Evolutionary conservation across 805 yeast genomes (phyloP).

Genomic region (Pichia nanzhaoensis): DNA sequence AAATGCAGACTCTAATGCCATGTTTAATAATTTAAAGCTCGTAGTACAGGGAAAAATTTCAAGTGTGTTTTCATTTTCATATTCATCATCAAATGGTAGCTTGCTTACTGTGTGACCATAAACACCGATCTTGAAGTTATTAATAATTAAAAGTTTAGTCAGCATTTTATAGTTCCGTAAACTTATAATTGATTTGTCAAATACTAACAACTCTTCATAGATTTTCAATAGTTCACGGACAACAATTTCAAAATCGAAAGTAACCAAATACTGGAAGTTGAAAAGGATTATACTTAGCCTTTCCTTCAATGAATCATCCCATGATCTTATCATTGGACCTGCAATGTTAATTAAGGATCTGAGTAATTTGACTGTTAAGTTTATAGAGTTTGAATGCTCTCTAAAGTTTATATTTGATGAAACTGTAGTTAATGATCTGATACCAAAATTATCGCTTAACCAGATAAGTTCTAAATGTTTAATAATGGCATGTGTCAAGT

Average conservation of each 20-base stretch:
- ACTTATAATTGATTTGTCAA: slow-evolving; percentile 35
- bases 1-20: slow-evolving; percentile 25
- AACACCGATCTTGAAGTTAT: slow-evolving; percentile 31
- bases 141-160: slow-evolving; percentile 28
- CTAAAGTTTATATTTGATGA: slow-evolving; percentile 45
- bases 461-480: slow-evolving; percentile 34
- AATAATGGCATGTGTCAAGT: slow-evolving; percentile 39
- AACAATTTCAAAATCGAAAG: slow-evolving; percentile 28
- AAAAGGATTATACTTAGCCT: slow-evolving; percentile 33
- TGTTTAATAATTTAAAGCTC: slow-evolving; percentile 22
- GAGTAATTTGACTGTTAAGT: slow-evolving; percentile 37
- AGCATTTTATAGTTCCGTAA: slow-evolving; percentile 25
- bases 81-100: slow-evolving; percentile 22
- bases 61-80: slow-evolving; percentile 18
- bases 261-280: slow-evolving; percentile 32
- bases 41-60: slow-evolving; percentile 27
- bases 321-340: slow-evolving; percentile 48
- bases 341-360: slow-evolving; percentile 41
- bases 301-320: slow-evolving; percentile 26
- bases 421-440: slow-evolving; percentile 35
- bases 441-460: slow-evolving; percentile 44
- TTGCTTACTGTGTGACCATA: slow-evolving; percentile 18
- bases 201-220: slow-evolving; percentile 41
- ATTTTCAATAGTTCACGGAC: slow-evolving; percentile 35
- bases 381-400: slow-evolving; percentile 35